Percentiles rank a stretch among this genome's conserved stretches.
phyloP scores from a whole-genome alignment of 1,284 basidiomycete genomes.

The Tilletia horrida region DNA sequence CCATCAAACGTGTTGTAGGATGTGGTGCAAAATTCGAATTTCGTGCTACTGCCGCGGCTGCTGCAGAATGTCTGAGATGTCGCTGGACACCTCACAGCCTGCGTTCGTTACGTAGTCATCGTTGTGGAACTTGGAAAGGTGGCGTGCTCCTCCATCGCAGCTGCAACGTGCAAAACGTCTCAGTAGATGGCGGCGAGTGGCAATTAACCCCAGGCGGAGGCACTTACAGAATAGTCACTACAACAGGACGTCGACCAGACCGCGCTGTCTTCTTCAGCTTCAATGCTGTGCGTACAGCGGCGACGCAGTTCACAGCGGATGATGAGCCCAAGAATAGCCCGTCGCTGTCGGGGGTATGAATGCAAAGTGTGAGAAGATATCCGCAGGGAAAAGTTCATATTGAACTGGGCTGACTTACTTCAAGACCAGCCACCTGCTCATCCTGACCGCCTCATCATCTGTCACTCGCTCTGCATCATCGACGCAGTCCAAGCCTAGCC shows the following conservation, averaged over 20 bases:
- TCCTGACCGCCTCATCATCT: conserved; percentile 50
- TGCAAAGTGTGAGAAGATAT: background rate
- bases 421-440: conserved; percentile 46
- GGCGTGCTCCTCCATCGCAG: conserved; percentile 48
- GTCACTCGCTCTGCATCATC: conserved; percentile 46
- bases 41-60: background rate
- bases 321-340: conserved; percentile 94
- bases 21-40: no score
- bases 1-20: no score
- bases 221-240: conserved; percentile 49
- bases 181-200: background rate
- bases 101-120: conserved; percentile 36
- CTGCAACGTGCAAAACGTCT: conserved; percentile 1
- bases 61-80: conserved; percentile 47
- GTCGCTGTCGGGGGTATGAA: conserved; percentile 67
- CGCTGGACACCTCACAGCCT: conserved; percentile 23
- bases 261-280: conserved; percentile 32
- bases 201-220: background rate
- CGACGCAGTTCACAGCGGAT: conserved; percentile 90
- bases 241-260: conserved; percentile 29
- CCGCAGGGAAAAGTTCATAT: background rate
- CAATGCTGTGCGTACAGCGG: conserved; percentile 63
- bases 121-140: conserved; percentile 52
- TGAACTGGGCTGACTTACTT: conserved; percentile 25
- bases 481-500: conserved; percentile 44